Base-by-base conservation (phyloP, 148 eudicot species). In the Vaccinium vitisidaea region DNA sequence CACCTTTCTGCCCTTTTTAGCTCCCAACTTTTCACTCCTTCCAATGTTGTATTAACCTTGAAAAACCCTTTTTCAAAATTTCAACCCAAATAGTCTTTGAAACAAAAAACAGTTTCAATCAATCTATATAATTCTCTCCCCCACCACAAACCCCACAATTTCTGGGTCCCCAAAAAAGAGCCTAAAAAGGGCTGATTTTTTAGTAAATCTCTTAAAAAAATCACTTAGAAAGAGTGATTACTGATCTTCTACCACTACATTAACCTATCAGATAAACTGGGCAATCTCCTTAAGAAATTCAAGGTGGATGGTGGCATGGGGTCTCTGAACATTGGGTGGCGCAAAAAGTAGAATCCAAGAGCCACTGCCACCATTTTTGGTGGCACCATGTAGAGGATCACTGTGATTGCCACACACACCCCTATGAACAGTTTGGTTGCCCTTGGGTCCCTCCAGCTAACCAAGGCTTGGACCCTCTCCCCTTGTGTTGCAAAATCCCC, bases 331-430 rank as follows among this genome's bases (percentile, higher is more conserved):
- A 97, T 97, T 9, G 99, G 99, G 85, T 97, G 99, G 84, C 99
- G 91, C 87, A 97, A 86, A 86, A 92, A 97, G 84, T 95, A 97
- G 83, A 97, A 97, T 10, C 99, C 99, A 19, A 97, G 93, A 5
- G 99, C 99, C 85, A 97, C 99, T 0, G 99, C 99, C 25, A 93
- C 99, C 99, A 97, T 97, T 80, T 97, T 97, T 8, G 98, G 90
- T 23, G 99, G 99, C 30, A 97, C 99, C 9, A 77, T 87, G 75
- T 97, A 97, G 13, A 97, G 89, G n/a, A 88, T 88, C 59, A 95
- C 85, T 7, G 98, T 93, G 27, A 95, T 90, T 56, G 85, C 84
- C 39, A 95, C 56, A 69, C 99, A 97, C 56, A 97, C 89, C 79
- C 91, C 96, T 54, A 97, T 91, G 89, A 97, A 97, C 27, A 97